Evolutionary conservation across 352 stramenopile species (phyloP), one percentile per base, ranked within the genome.

Genomic region (Phytophthora citricola): DNA sequence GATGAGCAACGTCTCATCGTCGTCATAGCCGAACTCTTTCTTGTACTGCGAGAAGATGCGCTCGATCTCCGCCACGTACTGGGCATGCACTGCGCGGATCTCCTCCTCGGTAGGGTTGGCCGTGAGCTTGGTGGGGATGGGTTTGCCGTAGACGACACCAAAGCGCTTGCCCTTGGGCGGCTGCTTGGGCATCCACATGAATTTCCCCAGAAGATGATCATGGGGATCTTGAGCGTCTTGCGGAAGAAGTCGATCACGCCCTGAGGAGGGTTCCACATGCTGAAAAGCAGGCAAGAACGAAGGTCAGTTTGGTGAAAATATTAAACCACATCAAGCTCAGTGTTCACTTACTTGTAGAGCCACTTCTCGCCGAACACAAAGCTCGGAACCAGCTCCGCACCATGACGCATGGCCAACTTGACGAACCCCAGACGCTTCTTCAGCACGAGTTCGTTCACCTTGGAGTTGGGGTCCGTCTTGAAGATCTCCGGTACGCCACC

Each of bases 321-420:
- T 22, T 52, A 2, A 51, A 34, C 46, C 22, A 14, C 58, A 47
- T n/a, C 20, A 63, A 52, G n/a, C 9, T 8, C n/a, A 45, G 39
- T 41, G 12, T 1, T 27, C 3, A 83, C 73, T 46, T 58, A 87
- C 78, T 90, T 89, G 76, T 91, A 92, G 15, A 92, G 75, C 62
- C 72, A 92, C 71, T 94, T 94, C 56, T 94, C 86, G 48, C 78
- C 78, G 51, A 94, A 94, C 11, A 92, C 86, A 46, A 92, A 92
- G 12, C 72, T 85, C 5, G 86, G 86, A 22, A 94, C 86, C 52
- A 94, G 77, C 22, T 92, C 81, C 1, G 83, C 86, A 11, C 83
- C 83, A 40, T 94, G 82, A 31, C 80, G 82, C 49, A 94, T 90
- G 41, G 86, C 86, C 26, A 94, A 69, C 63, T 92, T 94, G 66